phyloP scores from a whole-genome alignment of 352 stramenopile genomes.

The Phytophthora multivora region DNA sequence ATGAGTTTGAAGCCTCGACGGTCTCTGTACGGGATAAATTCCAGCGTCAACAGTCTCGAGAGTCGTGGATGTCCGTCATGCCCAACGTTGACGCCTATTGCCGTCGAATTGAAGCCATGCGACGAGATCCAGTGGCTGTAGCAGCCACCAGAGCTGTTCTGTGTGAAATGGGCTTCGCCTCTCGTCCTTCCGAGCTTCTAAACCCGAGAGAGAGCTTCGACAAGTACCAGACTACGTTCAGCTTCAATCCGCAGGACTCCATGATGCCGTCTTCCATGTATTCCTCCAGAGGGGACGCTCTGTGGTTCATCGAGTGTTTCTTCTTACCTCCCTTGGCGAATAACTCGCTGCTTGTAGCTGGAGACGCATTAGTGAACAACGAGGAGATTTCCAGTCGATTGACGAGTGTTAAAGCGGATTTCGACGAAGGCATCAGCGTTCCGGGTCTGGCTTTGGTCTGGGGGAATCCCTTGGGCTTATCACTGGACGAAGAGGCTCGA shows the following conservation, averaged over 20 bases:
- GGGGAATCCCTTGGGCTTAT: constrained; percentile 64
- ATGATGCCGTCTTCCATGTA: constrained; percentile 37
- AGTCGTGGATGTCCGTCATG: constrained; percentile 46
- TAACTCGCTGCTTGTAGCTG: constrained; percentile 43
- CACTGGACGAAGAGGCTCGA: constrained; percentile 62
- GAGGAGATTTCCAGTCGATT: constrained; percentile 29
- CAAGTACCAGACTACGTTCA: constrained; percentile 19
- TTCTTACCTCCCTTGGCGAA: constrained; percentile 43
- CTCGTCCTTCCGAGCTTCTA: constrained; percentile 5
- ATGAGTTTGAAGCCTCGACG: background rate
- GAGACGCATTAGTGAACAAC: constrained; percentile 34
- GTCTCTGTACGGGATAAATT: constrained; percentile 35
- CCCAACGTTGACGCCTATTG: constrained; percentile 51
- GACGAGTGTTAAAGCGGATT: constrained; percentile 12
- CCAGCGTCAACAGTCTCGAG: constrained; percentile 35
- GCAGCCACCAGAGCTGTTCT: constrained; percentile 40
- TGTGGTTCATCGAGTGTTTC: constrained; percentile 65
- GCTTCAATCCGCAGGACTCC: constrained; percentile 18
- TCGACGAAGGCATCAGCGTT: constrained; percentile 17
- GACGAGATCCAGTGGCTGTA: constrained; percentile 42
- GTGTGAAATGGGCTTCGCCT: constrained; percentile 30
- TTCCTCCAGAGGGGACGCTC: constrained; percentile 35
- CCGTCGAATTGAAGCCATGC: constrained; percentile 41
- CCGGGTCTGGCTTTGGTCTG: constrained; percentile 66
- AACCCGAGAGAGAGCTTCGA: constrained; percentile 17